Evolutionary conservation across 2,329 filamentous ascomycete genomes (phyloP), one percentile per base, ranked within the genome.

Genomic region (Amesomyces nigricolor): DNA sequence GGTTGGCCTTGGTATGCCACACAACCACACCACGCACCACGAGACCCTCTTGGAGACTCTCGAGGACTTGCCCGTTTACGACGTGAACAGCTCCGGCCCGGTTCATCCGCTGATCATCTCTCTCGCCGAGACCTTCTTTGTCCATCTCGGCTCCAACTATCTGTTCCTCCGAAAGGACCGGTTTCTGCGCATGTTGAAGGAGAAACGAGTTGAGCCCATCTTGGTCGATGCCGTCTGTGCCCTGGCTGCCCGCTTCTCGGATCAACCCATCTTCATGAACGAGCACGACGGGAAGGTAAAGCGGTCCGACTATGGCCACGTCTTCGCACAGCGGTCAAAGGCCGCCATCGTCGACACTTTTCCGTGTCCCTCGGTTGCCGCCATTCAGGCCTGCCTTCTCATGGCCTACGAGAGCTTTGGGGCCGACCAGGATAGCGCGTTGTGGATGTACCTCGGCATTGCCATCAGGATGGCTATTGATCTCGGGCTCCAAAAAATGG

Each of bases 391-490:
- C 0, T 91, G 87, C 47, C 72, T 95, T 10, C 73, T 96, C 29
- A 81, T 96, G 71, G 90, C 89, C 0, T 95, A 95, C 65, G 89
- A 95, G 62, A 87, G 91, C 43, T 95, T 96, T 63, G 91, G 90
- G 1, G 88, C 88, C 10, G 89, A 89, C 61, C 88, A 91, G 63
- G 91, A 95, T 65, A 95, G 89, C 67, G 89, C 89, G 0, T 71
- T 96, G 6, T 96, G 91, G 90, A 95, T 95, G 89, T 95, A 95
- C 66, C 76, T 95, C 1, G 91, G 90, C 0, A 85, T 92, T 50
- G 86, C 90, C 0, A 95, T 95, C 58, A 85, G 90, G 4, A 88
- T 91, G 84, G 86, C 86, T 0, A 82, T 89, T 56, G 88, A 91
- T 65, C 73, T 95, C 9, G 90, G 91, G 0, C 76, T 95, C 61